Evolutionary conservation across 805 yeast genomes (phyloP).

Genomic region (Candida bentonensis): DNA sequence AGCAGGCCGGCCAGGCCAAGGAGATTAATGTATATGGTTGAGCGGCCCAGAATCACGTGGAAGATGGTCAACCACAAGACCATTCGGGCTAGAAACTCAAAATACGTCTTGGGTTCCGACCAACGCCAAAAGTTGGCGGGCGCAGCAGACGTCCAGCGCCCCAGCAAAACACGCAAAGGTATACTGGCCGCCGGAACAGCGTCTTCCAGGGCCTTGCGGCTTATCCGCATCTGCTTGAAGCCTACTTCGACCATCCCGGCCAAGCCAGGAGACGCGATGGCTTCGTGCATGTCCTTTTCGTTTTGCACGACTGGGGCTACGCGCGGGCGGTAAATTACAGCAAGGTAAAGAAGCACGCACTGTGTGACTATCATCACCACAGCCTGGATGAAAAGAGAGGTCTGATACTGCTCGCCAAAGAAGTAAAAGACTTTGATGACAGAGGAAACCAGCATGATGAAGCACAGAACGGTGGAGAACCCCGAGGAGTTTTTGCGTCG

Average conservation of each 20-base stretch:
- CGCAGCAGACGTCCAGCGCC: not conserved
- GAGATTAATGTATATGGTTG: conserved; percentile 29
- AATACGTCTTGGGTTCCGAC: conserved; percentile 43
- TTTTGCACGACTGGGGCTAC: not conserved
- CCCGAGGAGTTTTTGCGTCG: conserved; percentile 55
- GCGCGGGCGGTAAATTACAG: conserved; percentile 27
- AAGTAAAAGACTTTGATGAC: conserved; percentile 64
- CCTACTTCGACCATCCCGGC: not conserved
- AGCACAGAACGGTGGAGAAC: conserved; percentile 84
- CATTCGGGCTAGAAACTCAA: conserved; percentile 46
- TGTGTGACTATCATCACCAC: conserved; percentile 79
- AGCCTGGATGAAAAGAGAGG: conserved; percentile 65
- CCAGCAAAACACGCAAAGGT: not conserved
- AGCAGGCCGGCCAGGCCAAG: conserved; percentile 54
- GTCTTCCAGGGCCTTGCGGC: conserved; percentile 6
- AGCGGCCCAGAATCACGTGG: conserved; percentile 28
- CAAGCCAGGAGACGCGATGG: not conserved
- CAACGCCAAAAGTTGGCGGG: conserved; percentile 79
- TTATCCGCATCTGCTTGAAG: conserved; percentile 1
- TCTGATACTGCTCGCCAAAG: conserved; percentile 66
- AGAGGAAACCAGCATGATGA: conserved; percentile 74
- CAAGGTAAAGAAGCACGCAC: conserved; percentile 43
- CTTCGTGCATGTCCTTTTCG: not conserved
- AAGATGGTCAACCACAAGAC: conserved; percentile 26
- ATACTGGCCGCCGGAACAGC: conserved; percentile 7